phyloP scores from a whole-genome alignment of 2,329 filamentous ascomycete species.

The Colletotrichum tofieldiae region DNA sequence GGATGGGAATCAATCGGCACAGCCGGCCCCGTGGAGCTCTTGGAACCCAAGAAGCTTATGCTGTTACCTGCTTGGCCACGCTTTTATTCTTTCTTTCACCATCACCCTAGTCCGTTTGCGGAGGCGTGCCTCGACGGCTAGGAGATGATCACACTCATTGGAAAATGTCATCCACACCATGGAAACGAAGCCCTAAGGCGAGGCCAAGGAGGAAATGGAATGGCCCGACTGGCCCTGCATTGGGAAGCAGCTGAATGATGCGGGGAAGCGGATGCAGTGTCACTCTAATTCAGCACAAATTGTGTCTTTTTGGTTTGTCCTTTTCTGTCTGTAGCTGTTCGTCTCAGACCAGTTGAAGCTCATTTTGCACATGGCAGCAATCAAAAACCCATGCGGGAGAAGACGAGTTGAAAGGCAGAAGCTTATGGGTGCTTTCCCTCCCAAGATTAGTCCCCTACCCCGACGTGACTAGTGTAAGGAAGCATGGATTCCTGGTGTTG shows the following conservation, averaged over 20 bases:
- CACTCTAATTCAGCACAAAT: not conserved
- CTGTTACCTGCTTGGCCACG: slow-evolving; percentile 26
- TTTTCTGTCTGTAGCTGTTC: not conserved
- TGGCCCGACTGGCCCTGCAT: slow-evolving; percentile 33
- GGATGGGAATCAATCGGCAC: slow-evolving; percentile 12
- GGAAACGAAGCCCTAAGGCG: slow-evolving; percentile 2
- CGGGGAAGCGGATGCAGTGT: slow-evolving; percentile 21
- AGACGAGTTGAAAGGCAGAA: not conserved
- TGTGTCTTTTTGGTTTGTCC: not conserved
- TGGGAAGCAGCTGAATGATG: slow-evolving; percentile 7
- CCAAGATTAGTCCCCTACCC: no score
- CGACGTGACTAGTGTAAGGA: not conserved
- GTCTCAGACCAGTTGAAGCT: not conserved
- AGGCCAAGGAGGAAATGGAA: slow-evolving; percentile 20
- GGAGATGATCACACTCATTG: not conserved
- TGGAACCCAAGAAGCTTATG: slow-evolving; percentile 28
- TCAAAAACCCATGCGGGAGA: not conserved
- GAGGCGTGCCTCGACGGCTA: slow-evolving; percentile 6
- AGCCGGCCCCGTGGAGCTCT: slow-evolving; percentile 25
- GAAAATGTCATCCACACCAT: slow-evolving; percentile 1
- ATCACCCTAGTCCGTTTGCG: slow-evolving; percentile 23
- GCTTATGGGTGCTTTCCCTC: not conserved
- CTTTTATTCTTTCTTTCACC: not conserved
- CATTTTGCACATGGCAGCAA: not conserved
- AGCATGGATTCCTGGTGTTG: not conserved